Percentiles rank a stretch among this genome's conserved stretches.
phyloP scores from a whole-genome alignment of 176 grass and related monocot genomes.

The Luzula sylvatica region DNA sequence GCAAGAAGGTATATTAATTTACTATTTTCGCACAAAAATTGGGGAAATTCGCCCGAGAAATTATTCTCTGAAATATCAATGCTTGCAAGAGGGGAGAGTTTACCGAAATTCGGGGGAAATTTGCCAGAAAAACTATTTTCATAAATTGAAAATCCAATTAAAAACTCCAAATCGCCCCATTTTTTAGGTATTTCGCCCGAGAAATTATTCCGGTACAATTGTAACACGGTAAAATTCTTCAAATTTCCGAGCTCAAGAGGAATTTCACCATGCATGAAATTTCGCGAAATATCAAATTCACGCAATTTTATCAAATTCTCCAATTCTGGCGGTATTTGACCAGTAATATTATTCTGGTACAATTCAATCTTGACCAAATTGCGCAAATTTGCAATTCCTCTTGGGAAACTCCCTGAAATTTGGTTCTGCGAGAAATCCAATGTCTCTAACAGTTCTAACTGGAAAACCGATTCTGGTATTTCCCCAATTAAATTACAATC shows the following conservation, averaged over 20 bases:
- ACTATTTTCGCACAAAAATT: constrained; percentile 65
- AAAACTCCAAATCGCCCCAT: constrained; percentile 55
- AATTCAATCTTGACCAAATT: constrained; percentile 95
- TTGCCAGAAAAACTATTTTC: constrained; percentile 69
- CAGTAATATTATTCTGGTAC: constrained; percentile 85
- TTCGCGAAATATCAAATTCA: constrained; percentile 96
- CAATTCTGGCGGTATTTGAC: constrained; percentile 73
- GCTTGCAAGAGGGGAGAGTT: constrained; percentile 56
- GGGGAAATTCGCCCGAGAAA: constrained; percentile 80
- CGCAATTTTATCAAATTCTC: constrained; percentile 41
- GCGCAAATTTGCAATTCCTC: constrained; percentile 53
- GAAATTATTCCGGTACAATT: constrained; percentile 70
- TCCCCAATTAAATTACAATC: constrained; percentile 72
- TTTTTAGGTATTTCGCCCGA: constrained; percentile 66
- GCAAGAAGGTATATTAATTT: constrained; percentile 73
- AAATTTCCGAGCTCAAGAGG: constrained; percentile 45
- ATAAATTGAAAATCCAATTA: constrained; percentile 80
- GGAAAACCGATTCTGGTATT: constrained; percentile 57
- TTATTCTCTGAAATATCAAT: constrained; percentile 94
- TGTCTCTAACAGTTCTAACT: constrained; percentile 52
- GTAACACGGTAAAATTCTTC: constrained; percentile 70
- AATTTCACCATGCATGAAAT: constrained; percentile 47
- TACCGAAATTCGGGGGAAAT: constrained; percentile 60
- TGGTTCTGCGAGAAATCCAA: constrained; percentile 88
- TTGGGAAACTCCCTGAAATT: constrained; percentile 55